Percentiles rank a stretch among this genome's conserved stretches.
phyloP scores from a whole-genome alignment of 129 eudicot species.

The Daucus carota region DNA sequence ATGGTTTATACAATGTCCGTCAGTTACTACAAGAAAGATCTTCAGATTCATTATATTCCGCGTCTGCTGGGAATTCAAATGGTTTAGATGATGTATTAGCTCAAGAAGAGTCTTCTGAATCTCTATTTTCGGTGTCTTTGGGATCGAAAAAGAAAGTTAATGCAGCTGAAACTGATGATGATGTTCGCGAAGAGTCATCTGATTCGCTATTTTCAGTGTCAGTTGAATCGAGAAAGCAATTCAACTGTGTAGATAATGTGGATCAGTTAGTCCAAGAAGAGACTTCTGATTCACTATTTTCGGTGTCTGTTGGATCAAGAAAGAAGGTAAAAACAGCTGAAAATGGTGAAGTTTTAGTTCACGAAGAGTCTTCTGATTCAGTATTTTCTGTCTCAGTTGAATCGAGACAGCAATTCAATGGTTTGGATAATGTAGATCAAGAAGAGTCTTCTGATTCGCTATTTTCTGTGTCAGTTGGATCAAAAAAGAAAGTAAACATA shows the following conservation, averaged over 20 bases:
- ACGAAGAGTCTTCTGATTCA: conserved; percentile 52
- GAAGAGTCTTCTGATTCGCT: conserved; percentile 61
- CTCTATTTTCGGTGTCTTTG: conserved; percentile 58
- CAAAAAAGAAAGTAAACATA: conserved; percentile 26
- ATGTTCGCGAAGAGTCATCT: conserved; percentile 36
- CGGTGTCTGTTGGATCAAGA: conserved; percentile 49
- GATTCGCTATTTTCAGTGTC: conserved; percentile 60
- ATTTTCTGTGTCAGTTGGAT: conserved; percentile 56
- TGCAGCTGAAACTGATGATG: neutral
- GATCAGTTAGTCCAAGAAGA: conserved; percentile 30
- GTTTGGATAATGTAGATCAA: neutral
- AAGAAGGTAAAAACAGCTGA: conserved; percentile 10
- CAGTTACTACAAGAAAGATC: conserved; percentile 26
- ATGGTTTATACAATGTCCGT: neutral
- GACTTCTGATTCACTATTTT: conserved; percentile 61
- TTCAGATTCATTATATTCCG: conserved; percentile 53
- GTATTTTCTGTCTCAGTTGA: conserved; percentile 53
- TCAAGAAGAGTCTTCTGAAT: conserved; percentile 52
- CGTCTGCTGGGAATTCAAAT: conserved; percentile 34
- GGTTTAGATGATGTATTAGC: conserved; percentile 13
- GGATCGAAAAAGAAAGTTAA: conserved; percentile 31
- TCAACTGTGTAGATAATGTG: neutral
- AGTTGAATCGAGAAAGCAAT: conserved; percentile 35
- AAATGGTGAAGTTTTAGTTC: conserved; percentile 9
- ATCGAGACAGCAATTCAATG: conserved; percentile 24